Conservation (phyloP, 2,329 filamentous ascomycete species). For the Penicillium hesseltinei region DNA sequence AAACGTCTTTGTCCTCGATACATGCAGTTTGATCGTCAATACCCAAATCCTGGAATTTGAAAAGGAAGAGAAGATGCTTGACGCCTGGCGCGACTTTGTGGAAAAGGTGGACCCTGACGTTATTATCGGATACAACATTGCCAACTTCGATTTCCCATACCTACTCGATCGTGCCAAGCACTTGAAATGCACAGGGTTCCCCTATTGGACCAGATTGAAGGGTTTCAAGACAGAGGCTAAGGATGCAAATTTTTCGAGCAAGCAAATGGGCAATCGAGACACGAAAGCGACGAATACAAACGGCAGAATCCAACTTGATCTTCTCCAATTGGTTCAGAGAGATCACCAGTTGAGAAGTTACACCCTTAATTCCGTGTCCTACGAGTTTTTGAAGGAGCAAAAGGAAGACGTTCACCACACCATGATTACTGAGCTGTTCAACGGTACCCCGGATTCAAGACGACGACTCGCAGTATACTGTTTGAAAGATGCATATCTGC, state of each 20-base stretch:
- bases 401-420: constrained; percentile 99
- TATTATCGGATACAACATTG: constrained; percentile 98
- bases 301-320: constrained; percentile 85
- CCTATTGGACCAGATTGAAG: constrained; percentile 81
- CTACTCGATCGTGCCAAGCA: constrained; percentile 83
- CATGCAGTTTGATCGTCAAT: constrained; percentile 89
- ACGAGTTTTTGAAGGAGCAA: constrained; percentile 92
- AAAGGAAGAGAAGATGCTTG: constrained; percentile 84
- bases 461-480: constrained; percentile 92
- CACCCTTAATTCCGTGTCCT: constrained; percentile 92
- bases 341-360: constrained; percentile 96
- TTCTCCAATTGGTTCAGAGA: constrained; percentile 90
- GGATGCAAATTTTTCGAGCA: constrained; percentile 87
- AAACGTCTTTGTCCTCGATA: constrained; percentile 94
- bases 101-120: constrained; percentile 91
- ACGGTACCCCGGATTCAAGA: constrained; percentile 89
- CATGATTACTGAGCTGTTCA: constrained; percentile 98
- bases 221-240: constrained; percentile 69
- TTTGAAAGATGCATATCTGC: constrained; percentile 93
- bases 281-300: constrained; percentile 94
- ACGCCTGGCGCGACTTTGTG: constrained; percentile 85
- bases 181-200: constrained; percentile 75
- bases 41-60: constrained; percentile 85
- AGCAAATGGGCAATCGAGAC: constrained; percentile 96
- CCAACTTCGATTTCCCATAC: constrained; percentile 98